A percentile compares a stretch with the other conserved stretches of the same genome.
Evolutionary conservation across 257 asterid species (phyloP).

Genomic region (Solanum tacnaense): DNA sequence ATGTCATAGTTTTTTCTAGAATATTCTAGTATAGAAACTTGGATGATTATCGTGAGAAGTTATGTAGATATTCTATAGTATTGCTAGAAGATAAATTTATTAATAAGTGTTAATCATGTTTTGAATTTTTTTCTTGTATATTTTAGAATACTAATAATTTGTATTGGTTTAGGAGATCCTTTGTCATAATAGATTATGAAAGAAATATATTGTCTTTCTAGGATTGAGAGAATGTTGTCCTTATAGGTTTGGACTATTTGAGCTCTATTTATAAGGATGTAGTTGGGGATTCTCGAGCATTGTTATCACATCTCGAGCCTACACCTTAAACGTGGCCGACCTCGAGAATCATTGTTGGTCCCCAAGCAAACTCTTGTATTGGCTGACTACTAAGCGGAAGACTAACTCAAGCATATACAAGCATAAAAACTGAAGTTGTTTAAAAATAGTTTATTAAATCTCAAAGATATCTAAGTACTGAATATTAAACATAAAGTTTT

Average conservation of each 20-base stretch:
- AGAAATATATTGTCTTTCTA: not conserved
- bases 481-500: too few species aligned
- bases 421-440: not conserved
- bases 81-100: too few species aligned
- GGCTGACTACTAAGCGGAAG: not conserved
- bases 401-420: not conserved
- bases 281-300: not conserved
- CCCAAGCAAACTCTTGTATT: not conserved
- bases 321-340: not conserved
- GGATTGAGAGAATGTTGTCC: not conserved
- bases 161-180: not conserved
- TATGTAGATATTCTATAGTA: not conserved
- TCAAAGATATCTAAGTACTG: not conserved
- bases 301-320: not conserved
- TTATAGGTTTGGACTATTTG: not conserved
- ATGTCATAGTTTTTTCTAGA: not conserved
- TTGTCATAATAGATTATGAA: not conserved
- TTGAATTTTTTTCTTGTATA: not conserved
- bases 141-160: not conserved
- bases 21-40: not conserved
- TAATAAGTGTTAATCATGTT: not conserved
- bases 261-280: not conserved
- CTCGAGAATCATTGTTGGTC: not conserved
- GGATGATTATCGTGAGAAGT: not conserved
- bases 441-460: not conserved